Conservation (phyloP, 306 rosid genomes). For the Prunus mira region DNA sequence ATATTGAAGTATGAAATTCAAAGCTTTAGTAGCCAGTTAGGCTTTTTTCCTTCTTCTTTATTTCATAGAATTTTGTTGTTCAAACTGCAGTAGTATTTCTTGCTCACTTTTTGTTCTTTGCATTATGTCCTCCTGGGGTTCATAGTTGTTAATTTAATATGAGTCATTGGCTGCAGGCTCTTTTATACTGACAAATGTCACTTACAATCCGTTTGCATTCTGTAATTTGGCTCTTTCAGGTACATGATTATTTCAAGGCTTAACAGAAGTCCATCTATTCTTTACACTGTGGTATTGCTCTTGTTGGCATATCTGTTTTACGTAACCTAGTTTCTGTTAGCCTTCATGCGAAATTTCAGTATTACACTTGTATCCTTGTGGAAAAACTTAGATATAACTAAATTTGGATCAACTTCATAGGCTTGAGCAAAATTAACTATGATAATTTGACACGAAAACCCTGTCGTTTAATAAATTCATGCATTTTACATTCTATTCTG, state of each 20-base stretch:
- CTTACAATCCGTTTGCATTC: constrained; percentile 31
- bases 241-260: constrained; percentile 80
- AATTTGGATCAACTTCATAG: neutral
- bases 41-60: neutral
- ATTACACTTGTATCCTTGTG: neutral
- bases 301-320: constrained; percentile 13
- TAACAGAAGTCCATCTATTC: constrained; percentile 65
- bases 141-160: constrained; percentile 7
- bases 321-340: constrained; percentile 10
- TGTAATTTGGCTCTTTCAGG: constrained; percentile 50
- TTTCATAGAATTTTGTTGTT: neutral
- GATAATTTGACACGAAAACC: neutral
- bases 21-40: neutral
- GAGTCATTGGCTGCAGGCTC: neutral
- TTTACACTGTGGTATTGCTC: constrained; percentile 80
- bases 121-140: neutral
- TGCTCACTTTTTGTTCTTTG: neutral
- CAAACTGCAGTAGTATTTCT: constrained; percentile 9
- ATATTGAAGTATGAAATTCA: neutral
- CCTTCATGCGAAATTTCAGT: neutral
- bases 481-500: neutral
- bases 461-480: neutral
- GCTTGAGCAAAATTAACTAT: neutral
- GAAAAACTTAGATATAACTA: neutral
- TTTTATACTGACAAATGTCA: constrained; percentile 6